Evolutionary conservation across 331 rosid genomes (phyloP), one percentile per base, ranked within the genome.

Genomic region (Malus hybrid): DNA sequence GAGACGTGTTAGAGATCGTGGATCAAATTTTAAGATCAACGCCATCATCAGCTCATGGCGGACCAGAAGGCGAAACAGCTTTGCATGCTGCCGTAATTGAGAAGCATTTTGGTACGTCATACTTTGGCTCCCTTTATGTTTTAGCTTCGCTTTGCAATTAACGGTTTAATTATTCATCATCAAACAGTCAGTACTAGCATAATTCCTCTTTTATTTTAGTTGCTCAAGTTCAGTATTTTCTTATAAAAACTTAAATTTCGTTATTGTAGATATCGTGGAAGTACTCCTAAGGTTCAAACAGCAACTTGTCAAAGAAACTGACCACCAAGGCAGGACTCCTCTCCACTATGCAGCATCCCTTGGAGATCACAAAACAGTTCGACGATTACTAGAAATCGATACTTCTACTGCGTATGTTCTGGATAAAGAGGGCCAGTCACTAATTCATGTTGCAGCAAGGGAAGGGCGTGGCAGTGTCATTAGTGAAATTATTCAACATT

Each of bases 41-140:
- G 6, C 48, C 66, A 19, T 71, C 75, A 10, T 18, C 54, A 15
- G 75, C 66, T 29, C 65, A 54, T 19, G 75, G 29, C 32, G 75
- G 75, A 18, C 4, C 75, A 33, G 65, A 71, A 24, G 75, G 75
- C 11, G 7, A 28, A 54, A 71, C 66, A 19, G 75, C 75, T 10
- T 33, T 71, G 52, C 75, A 55, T 71, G 66, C 52, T 32, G 75
- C 75, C 11, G 75, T 71, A 0, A 13, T 71, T 54, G 75, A 71
- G 65, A 71, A 16, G 19, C 65, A 71, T 32, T 71, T 20, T 33
- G 75, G 66, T 71, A 71, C 7, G 9, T 31, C 66, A 31, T 54
- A 32, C 31, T 71, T 71, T 46, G 15, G 28, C 57, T 1, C 36
- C n/a, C 57, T 5, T 18, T 14, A 2, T 14, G 57, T 52, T 52